Conservation (phyloP, 768 basidiomycete species). For the Xerocomus brunneocitrinus region DNA sequence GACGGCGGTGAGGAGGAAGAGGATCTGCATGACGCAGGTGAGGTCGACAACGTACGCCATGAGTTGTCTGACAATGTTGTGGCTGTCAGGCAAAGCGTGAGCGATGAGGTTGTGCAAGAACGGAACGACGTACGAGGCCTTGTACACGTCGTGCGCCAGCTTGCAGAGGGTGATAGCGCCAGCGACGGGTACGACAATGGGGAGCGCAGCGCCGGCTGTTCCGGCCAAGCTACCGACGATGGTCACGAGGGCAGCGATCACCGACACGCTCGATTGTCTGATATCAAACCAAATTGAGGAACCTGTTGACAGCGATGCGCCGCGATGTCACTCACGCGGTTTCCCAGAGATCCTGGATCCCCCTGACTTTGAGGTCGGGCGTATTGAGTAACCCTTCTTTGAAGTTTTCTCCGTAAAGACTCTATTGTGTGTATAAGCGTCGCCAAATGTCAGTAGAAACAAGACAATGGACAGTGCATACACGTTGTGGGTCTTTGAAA, state of each 20-base stretch:
- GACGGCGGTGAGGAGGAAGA: background rate
- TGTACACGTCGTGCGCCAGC: background rate
- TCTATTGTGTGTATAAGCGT: background rate
- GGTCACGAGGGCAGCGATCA: background rate
- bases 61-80: background rate
- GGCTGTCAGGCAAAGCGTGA: background rate
- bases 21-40: conserved; percentile 1
- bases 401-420: background rate
- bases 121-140: background rate
- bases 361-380: background rate
- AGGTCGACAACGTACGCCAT: background rate
- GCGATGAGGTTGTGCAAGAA: background rate
- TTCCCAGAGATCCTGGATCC: background rate
- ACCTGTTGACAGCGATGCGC: background rate
- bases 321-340: background rate
- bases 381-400: background rate
- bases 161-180: background rate
- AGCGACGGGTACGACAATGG: background rate
- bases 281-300: background rate
- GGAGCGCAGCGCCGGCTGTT: background rate
- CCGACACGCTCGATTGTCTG: background rate
- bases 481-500: background rate
- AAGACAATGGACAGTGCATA: background rate
- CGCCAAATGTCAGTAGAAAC: background rate
- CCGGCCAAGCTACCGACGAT: background rate